Percentiles rank a stretch among this genome's conserved stretches.
phyloP scores from a whole-genome alignment of 2,329 filamentous ascomycete genomes.

The Aureobasidium sp. region DNA sequence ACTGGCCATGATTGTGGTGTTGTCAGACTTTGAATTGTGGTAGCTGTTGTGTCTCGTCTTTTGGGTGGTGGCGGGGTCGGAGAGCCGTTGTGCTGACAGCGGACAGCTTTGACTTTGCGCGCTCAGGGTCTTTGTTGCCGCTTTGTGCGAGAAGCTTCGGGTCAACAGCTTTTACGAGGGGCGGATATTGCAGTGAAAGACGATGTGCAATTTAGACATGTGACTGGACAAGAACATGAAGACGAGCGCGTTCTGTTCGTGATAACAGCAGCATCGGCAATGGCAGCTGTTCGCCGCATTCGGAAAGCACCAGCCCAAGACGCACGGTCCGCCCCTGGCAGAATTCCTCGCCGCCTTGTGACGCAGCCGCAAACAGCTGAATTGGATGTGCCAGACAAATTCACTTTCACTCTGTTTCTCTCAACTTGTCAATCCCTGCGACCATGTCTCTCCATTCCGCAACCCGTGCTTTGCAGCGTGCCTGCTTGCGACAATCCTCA shows the following conservation, averaged over 20 bases:
- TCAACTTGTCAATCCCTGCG: background rate
- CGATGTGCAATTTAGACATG: background rate
- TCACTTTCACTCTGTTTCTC: background rate
- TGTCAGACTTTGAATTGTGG: background rate
- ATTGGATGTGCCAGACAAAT: background rate
- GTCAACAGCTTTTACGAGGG: background rate
- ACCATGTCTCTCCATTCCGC: background rate
- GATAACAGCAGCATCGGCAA: background rate
- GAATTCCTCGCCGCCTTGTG: conserved; percentile 9
- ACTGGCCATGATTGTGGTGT: conserved; percentile 6
- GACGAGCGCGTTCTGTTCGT: background rate
- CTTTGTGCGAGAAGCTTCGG: background rate
- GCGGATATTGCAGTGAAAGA: background rate
- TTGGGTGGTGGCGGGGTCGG: conserved; percentile 5
- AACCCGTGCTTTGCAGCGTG: background rate
- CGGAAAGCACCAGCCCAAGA: background rate
- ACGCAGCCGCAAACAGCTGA: conserved; percentile 7
- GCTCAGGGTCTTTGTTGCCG: background rate
- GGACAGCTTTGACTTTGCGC: conserved; percentile 12
- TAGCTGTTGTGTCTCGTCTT: background rate
- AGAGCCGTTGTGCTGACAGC: conserved; percentile 6
- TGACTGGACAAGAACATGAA: background rate
- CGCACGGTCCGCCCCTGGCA: background rate
- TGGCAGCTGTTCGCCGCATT: conserved; percentile 2
- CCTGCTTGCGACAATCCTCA: background rate